These are phyloP conservation scores for Hanseniaspora pseudoguilliermondii DNA, from an alignment of 805 yeast species.

Conservation along the genomic window DNA sequence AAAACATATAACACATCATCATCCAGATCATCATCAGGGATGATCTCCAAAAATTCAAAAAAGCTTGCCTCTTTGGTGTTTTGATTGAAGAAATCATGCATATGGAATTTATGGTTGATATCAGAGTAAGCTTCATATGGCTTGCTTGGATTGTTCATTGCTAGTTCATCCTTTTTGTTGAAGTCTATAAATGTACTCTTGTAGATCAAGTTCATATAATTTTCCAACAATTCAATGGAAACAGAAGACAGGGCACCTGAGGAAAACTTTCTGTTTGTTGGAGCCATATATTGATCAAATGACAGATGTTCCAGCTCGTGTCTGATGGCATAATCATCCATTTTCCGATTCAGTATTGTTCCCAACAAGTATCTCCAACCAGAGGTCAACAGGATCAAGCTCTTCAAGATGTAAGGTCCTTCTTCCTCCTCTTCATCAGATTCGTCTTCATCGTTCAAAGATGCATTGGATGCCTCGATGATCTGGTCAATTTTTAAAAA, in stretches of 20 bases:
- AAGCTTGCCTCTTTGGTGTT: not conserved
- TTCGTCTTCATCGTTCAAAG: not conserved
- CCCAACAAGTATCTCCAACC: constrained; percentile 53
- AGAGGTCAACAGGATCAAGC: constrained; percentile 47
- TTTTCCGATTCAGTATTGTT: constrained; percentile 36
- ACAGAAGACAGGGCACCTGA: constrained; percentile 31
- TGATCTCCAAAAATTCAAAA: constrained; percentile 8
- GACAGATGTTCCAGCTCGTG: constrained; percentile 53
- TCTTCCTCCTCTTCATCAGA: constrained; percentile 21
- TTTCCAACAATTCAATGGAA: constrained; percentile 11
- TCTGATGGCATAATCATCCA: constrained; percentile 8
- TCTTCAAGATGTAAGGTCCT: constrained; percentile 37
- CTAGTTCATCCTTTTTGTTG: constrained; percentile 10
- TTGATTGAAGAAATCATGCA: constrained; percentile 10
- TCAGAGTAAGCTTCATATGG: not conserved
- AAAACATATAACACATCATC: constrained; percentile 54
- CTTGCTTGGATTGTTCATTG: not conserved
- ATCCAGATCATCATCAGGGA: constrained; percentile 46
- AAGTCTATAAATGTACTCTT: constrained; percentile 7
- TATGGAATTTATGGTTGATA: not conserved
- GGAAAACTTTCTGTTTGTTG: constrained; percentile 49
- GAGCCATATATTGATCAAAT: constrained; percentile 48
- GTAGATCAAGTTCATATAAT: constrained; percentile 1
- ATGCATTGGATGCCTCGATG: constrained; percentile 26
- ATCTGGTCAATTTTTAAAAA: constrained; percentile 51